These are phyloP conservation scores for Phialophora expanda DNA, from an alignment of 2,329 filamentous ascomycete species.

Conservation along the genomic window DNA sequence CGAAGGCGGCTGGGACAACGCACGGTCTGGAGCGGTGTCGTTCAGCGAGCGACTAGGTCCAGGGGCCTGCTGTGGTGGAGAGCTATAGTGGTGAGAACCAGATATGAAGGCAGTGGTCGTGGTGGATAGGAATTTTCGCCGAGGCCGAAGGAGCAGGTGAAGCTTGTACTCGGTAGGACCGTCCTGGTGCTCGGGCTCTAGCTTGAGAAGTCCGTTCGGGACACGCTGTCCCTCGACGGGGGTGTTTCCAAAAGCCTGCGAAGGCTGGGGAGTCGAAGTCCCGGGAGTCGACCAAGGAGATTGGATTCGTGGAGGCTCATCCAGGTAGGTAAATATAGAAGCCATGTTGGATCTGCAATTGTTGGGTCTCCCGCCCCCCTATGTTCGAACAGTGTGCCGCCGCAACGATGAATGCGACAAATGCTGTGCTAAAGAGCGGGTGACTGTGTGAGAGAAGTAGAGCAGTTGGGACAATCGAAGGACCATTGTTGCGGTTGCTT, in stretches of 20 bases:
- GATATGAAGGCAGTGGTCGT: conserved; percentile 59
- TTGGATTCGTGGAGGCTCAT: conserved; percentile 82
- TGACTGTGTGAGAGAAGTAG: conserved; percentile 57
- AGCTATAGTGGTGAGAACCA: conserved; percentile 41
- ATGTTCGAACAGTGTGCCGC: conserved; percentile 26
- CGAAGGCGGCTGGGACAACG: conserved; percentile 57
- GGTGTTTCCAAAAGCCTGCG: conserved; percentile 39
- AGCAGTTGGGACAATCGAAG: conserved; percentile 55
- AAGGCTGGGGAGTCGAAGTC: conserved; percentile 48
- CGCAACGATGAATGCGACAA: conserved; percentile 20
- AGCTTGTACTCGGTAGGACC: conserved; percentile 97
- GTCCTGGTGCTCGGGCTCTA: conserved; percentile 90
- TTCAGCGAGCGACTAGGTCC: conserved; percentile 33
- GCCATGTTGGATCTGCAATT: conserved; percentile 61
- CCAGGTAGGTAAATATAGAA: conserved; percentile 94
- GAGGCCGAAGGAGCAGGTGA: conserved; percentile 80
- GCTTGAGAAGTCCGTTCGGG: conserved; percentile 66
- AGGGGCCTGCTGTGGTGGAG: conserved; percentile 38
- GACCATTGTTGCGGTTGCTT: conserved; percentile 50
- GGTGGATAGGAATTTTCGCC: conserved; percentile 73
- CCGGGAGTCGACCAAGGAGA: conserved; percentile 81
- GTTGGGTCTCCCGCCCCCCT: conserved; percentile 9
- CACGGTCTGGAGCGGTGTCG: conserved; percentile 39
- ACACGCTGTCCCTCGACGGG: conserved; percentile 49
- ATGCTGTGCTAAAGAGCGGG: conserved; percentile 49